phyloP scores from a whole-genome alignment of 306 rosid genomes.

The Vicia sativa region DNA sequence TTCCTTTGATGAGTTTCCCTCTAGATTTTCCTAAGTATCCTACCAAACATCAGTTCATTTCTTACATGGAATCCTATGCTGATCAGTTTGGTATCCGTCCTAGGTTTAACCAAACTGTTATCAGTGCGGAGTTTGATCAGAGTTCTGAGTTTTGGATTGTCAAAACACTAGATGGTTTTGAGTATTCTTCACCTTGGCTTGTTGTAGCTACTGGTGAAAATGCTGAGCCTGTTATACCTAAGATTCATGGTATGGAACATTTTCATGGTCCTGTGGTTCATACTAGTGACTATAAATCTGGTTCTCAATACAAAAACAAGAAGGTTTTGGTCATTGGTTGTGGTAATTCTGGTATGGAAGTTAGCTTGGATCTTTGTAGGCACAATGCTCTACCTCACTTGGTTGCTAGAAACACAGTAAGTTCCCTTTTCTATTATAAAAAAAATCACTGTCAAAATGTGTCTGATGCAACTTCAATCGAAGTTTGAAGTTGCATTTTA shows the following conservation, averaged over 20 bases:
- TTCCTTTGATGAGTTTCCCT: slow-evolving; percentile 73
- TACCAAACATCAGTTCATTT: slow-evolving; percentile 67
- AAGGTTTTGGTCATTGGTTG: slow-evolving; percentile 86
- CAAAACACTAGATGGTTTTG: slow-evolving; percentile 47
- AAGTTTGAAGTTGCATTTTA: not conserved
- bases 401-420: slow-evolving; percentile 89
- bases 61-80: slow-evolving; percentile 83
- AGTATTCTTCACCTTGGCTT: slow-evolving; percentile 68
- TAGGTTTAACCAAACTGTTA: slow-evolving; percentile 64
- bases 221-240: slow-evolving; percentile 78
- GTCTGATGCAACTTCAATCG: not conserved
- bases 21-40: slow-evolving; percentile 76
- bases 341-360: slow-evolving; percentile 99
- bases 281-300: slow-evolving; percentile 68
- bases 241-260: slow-evolving; percentile 57
- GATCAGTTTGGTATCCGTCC: slow-evolving; percentile 63
- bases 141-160: slow-evolving; percentile 58
- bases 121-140: slow-evolving; percentile 54
- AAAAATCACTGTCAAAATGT: not conserved
- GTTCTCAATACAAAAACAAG: slow-evolving; percentile 51
- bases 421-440: slow-evolving; percentile 3
- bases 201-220: slow-evolving; percentile 91
- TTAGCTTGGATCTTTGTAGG: slow-evolving; percentile 87
- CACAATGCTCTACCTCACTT: slow-evolving; percentile 73
- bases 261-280: slow-evolving; percentile 60